These are phyloP conservation scores for Zymoseptoria tritici DNA, from an alignment of 2,329 filamentous ascomycete species.

Conservation along the genomic window DNA sequence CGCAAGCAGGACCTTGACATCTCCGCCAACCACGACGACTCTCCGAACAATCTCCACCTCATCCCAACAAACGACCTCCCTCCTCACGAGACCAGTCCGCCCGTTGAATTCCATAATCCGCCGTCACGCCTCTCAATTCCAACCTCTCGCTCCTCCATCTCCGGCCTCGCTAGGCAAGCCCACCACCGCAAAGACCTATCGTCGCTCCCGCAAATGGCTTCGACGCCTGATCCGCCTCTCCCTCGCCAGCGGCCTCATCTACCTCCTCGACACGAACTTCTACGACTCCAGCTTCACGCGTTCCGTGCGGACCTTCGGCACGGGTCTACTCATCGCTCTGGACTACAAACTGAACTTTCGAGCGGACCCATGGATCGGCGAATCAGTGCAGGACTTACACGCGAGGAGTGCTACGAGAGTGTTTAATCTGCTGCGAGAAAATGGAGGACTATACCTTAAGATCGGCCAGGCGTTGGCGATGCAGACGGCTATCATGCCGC, in stretches of 20 bases:
- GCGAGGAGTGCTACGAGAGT: slow-evolving; percentile 74
- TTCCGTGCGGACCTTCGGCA: slow-evolving; percentile 71
- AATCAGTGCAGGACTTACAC: slow-evolving; percentile 71
- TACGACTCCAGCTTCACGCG: slow-evolving; percentile 75
- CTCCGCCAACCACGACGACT: slow-evolving; percentile 15
- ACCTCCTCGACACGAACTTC: slow-evolving; percentile 62
- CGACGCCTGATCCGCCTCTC: slow-evolving; percentile 62
- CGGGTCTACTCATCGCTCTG: slow-evolving; percentile 70
- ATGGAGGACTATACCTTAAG: slow-evolving; percentile 93
- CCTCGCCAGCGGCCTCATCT: slow-evolving; percentile 53
- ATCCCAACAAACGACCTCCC: not conserved
- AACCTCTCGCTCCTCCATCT: slow-evolving; percentile 52
- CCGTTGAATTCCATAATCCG: not conserved
- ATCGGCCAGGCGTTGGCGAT: slow-evolving; percentile 97
- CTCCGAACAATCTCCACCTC: slow-evolving; percentile 10
- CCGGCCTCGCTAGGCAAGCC: slow-evolving; percentile 72
- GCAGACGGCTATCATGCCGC: slow-evolving; percentile 89
- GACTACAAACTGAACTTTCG: slow-evolving; percentile 98
- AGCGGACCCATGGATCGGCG: slow-evolving; percentile 64
- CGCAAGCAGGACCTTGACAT: slow-evolving; percentile 22
- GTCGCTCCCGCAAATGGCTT: slow-evolving; percentile 64
- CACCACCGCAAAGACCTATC: slow-evolving; percentile 61
- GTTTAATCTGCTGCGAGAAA: slow-evolving; percentile 71
- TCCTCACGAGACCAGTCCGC: not conserved
- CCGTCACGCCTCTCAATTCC: not conserved